Evolutionary conservation across 495 filamentous ascomycete species (phyloP).

Genomic region (Aspergillus ostianus): DNA sequence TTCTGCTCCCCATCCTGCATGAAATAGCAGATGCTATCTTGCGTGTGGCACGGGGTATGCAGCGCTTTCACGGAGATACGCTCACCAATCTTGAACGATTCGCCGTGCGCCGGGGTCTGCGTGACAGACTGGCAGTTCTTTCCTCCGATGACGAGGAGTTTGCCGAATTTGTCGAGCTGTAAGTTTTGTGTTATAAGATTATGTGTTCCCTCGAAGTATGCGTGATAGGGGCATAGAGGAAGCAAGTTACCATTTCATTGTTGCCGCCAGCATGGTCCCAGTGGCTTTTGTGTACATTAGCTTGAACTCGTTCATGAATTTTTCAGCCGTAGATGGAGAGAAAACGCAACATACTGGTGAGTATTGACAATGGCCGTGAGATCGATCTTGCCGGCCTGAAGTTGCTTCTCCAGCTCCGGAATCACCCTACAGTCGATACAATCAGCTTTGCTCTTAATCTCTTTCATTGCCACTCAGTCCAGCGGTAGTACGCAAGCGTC

Average conservation of each 20-base stretch:
- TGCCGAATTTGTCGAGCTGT: slow-evolving; percentile 66
- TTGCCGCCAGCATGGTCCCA: slow-evolving; percentile 96
- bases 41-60: slow-evolving; percentile 96
- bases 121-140: slow-evolving; percentile 81
- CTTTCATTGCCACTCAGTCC: background rate
- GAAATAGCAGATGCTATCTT: slow-evolving; percentile 93
- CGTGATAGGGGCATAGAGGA: background rate
- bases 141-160: slow-evolving; percentile 78
- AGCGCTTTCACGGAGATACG: slow-evolving; percentile 81
- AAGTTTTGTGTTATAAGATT: slow-evolving; percentile 19
- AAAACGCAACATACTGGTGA: slow-evolving; percentile 69
- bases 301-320: background rate
- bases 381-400: slow-evolving; percentile 70
- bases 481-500: background rate
- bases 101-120: slow-evolving; percentile 67
- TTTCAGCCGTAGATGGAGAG: background rate
- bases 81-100: slow-evolving; percentile 79
- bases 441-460: background rate
- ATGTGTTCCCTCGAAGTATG: slow-evolving; percentile 1
- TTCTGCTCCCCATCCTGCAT: slow-evolving; percentile 79
- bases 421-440: slow-evolving; percentile 60
- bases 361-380: slow-evolving; percentile 91
- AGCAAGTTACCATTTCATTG: slow-evolving; percentile 60
- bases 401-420: slow-evolving; percentile 73
- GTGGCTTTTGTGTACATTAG: slow-evolving; percentile 51